Percentiles rank a stretch among this genome's conserved stretches.
These are phyloP conservation scores for Phytophthora quininea DNA, from an alignment of 352 stramenopile species.

Conservation along the genomic window DNA sequence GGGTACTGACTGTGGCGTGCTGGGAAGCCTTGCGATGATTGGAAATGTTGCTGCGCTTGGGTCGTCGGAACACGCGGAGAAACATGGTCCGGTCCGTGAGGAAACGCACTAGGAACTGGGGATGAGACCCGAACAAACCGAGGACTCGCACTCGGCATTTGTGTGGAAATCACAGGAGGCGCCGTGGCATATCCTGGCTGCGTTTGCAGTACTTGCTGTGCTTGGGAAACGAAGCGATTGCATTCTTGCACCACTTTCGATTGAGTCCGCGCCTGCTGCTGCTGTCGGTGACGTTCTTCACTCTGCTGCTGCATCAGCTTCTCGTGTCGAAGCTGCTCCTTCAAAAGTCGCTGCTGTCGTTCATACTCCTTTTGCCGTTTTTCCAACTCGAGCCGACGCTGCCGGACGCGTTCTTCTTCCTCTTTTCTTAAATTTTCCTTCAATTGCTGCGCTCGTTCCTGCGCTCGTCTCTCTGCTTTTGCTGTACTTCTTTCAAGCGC, in stretches of 20 bases:
- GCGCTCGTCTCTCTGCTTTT: constrained; percentile 13
- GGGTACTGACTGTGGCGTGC: constrained; percentile 10
- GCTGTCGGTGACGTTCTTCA: constrained; percentile 9
- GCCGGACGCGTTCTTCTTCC: background rate
- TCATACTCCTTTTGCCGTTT: constrained; percentile 15
- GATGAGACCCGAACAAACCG: constrained; percentile 19
- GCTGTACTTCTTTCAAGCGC: constrained; percentile 13
- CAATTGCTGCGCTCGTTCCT: background rate
- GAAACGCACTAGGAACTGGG: constrained; percentile 15
- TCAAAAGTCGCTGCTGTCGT: constrained; percentile 17
- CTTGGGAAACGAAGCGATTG: constrained; percentile 24
- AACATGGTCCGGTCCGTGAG: constrained; percentile 14
- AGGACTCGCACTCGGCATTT: constrained; percentile 11
- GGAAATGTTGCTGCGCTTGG: constrained; percentile 18
- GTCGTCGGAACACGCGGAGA: constrained; percentile 1
- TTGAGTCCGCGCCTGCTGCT: constrained; percentile 13
- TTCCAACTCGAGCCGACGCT: background rate
- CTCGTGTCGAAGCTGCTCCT: constrained; percentile 28
- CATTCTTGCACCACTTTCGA: constrained; percentile 8
- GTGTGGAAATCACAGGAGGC: constrained; percentile 14
- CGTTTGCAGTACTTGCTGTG: constrained; percentile 25
- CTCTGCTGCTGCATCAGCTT: constrained; percentile 14
- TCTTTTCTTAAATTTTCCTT: constrained; percentile 1
- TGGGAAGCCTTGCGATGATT: constrained; percentile 9
- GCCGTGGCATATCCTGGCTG: constrained; percentile 23